Conservation (phyloP, 805 yeast species). For the Spathaspora sp. region DNA sequence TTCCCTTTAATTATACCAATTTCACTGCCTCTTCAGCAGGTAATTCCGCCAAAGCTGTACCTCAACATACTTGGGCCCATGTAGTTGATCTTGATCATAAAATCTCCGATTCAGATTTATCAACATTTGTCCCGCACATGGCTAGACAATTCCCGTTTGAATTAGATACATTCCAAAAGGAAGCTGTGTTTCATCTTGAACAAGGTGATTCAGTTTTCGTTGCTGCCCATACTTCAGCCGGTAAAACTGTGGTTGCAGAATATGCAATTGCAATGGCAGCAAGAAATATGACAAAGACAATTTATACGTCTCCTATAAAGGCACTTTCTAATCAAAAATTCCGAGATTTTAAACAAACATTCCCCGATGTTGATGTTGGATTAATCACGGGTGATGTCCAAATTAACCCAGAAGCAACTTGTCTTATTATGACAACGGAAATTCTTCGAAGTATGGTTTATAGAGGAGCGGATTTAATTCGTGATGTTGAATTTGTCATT, state of each 20-base stretch:
- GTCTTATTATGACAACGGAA: conserved; percentile 97
- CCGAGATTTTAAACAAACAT: conserved; percentile 78
- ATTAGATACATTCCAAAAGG: conserved; percentile 92
- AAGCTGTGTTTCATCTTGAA: conserved; percentile 93
- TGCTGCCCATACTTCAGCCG: conserved; percentile 98
- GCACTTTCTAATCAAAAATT: conserved; percentile 89
- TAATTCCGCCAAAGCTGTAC: conserved; percentile 12
- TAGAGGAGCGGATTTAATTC: conserved; percentile 90
- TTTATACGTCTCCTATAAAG: conserved; percentile 93
- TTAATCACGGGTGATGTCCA: conserved; percentile 97
- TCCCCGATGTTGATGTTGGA: conserved; percentile 84
- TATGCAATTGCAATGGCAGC: conserved; percentile 97
- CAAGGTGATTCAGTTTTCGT: conserved; percentile 98
- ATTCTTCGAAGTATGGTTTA: conserved; percentile 92
- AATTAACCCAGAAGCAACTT: conserved; percentile 93
- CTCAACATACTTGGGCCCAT: conserved; percentile 83
- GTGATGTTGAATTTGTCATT: conserved; percentile 96
- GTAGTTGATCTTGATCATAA: conserved; percentile 82
- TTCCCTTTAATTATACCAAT: conserved; percentile 29
- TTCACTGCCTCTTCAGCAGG: conserved; percentile 4
- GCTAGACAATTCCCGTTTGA: conserved; percentile 95
- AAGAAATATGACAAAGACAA: conserved; percentile 93
- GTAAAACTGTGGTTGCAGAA: conserved; percentile 97
- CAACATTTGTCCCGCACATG: conserved; percentile 86
- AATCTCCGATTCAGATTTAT: conserved; percentile 80